Conservation (phyloP, 768 basidiomycete genomes). For the Chalciporus chontae region DNA sequence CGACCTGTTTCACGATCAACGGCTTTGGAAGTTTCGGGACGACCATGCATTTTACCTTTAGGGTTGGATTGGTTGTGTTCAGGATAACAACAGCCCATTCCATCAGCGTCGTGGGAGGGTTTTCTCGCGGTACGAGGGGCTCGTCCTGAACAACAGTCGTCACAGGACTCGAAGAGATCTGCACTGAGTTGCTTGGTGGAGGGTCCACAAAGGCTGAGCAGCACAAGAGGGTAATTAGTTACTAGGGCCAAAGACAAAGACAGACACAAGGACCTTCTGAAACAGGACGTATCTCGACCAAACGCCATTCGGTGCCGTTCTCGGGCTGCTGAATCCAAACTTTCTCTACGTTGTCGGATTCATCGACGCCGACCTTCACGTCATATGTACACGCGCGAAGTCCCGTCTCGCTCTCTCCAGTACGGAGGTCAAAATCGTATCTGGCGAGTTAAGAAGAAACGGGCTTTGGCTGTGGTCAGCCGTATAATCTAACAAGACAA, state of each 20-base stretch:
- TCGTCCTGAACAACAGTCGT: slow-evolving; percentile 1
- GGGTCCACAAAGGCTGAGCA: slow-evolving; percentile 62
- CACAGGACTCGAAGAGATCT: slow-evolving; percentile 14
- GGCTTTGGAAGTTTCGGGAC: too few species aligned
- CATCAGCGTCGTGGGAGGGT: slow-evolving; percentile 64
- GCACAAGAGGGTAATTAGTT: slow-evolving; percentile 7
- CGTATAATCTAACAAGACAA: slow-evolving; percentile 5
- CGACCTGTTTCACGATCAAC: slow-evolving; percentile 39
- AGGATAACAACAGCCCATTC: slow-evolving; percentile 79
- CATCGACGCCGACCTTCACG: slow-evolving; percentile 46
- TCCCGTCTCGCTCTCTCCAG: slow-evolving; percentile 68
- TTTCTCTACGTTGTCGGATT: slow-evolving; percentile 36
- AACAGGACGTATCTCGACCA: slow-evolving; percentile 67
- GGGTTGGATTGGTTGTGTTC: slow-evolving; percentile 64
- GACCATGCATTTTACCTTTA: slow-evolving; percentile 44
- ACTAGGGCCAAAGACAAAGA: not conserved
- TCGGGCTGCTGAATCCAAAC: slow-evolving; percentile 59
- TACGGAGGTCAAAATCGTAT: slow-evolving; percentile 71
- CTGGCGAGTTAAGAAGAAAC: slow-evolving; percentile 27
- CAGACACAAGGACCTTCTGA: slow-evolving; percentile 52
- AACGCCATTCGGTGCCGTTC: slow-evolving; percentile 50
- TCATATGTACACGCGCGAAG: slow-evolving; percentile 64
- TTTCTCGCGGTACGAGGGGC: slow-evolving; percentile 42
- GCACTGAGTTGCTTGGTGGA: slow-evolving; percentile 34
- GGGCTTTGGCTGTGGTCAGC: not conserved